Evolutionary conservation across 2,329 filamentous ascomycete genomes (phyloP).

Genomic region (Ramichloridium luteum): DNA sequence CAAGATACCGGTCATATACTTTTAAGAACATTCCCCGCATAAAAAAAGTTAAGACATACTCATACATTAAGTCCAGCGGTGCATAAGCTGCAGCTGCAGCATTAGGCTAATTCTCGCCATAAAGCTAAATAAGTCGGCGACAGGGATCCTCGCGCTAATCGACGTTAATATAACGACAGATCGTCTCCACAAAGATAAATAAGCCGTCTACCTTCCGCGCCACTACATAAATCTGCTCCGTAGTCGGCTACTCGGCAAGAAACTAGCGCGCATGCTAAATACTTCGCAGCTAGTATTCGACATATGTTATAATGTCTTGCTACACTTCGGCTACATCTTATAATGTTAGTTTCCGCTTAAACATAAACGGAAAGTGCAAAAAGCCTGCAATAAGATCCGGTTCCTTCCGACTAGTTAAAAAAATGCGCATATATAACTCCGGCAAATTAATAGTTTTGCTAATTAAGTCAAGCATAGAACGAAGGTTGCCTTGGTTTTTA

Average conservation of each 20-base stretch:
- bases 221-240: not conserved
- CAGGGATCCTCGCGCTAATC: conserved; percentile 1
- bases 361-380: not conserved
- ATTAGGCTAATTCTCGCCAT: conserved; percentile 1
- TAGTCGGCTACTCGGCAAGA: not conserved
- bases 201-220: conserved; percentile 1
- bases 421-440: not conserved
- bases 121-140: not conserved
- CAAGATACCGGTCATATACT: conserved; percentile 1
- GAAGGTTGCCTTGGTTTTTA: conserved; percentile 1
- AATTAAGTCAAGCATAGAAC: not conserved
- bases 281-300: not conserved
- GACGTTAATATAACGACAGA: conserved; percentile 1
- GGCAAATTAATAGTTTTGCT: not conserved
- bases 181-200: conserved; percentile 1
- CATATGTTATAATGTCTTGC: conserved; percentile 1
- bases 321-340: not conserved
- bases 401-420: conserved; percentile 1
- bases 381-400: conserved; percentile 1
- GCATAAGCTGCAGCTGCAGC: not conserved
- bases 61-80: conserved; percentile 1
- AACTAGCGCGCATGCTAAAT: conserved; percentile 1
- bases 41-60: conserved; percentile 1
- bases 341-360: conserved; percentile 1
- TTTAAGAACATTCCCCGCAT: not conserved